These are phyloP conservation scores for Solanum sparsipilum DNA, from an alignment of 257 asterid species.

Conservation along the genomic window DNA sequence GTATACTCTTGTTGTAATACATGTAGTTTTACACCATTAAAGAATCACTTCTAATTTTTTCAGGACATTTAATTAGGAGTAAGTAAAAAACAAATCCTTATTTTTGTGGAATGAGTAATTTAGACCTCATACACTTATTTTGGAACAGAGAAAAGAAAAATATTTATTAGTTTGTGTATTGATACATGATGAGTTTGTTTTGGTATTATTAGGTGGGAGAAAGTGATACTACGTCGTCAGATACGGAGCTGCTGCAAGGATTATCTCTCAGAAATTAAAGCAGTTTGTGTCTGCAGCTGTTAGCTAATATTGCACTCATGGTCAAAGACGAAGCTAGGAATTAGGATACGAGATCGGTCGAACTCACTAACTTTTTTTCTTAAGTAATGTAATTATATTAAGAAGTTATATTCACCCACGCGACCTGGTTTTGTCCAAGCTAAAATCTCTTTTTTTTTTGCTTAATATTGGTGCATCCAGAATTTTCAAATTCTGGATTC, in stretches of 20 bases:
- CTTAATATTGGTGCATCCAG: too few species aligned
- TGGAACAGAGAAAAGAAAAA: too few species aligned
- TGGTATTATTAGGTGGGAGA: neutral
- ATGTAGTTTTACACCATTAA: neutral
- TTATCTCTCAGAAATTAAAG: too few species aligned
- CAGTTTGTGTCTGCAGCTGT: too few species aligned
- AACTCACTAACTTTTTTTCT: accelerated
- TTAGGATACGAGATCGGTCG: neutral
- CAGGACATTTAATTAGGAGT: neutral
- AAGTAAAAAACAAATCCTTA: neutral
- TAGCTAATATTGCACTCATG: too few species aligned
- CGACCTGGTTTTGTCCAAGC: too few species aligned
- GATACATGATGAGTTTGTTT: neutral
- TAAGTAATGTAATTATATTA: too few species aligned
- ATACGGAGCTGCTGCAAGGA: neutral
- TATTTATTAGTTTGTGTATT: too few species aligned
- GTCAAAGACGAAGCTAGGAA: accelerated
- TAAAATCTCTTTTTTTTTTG: too few species aligned
- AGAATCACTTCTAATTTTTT: neutral
- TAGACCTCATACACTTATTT: neutral
- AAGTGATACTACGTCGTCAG: neutral
- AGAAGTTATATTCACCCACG: too few species aligned
- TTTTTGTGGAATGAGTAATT: neutral
- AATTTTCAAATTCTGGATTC: too few species aligned
- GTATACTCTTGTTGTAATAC: neutral